A percentile compares a stretch with the other conserved stretches of the same genome.
phyloP scores from a whole-genome alignment of 805 yeast species.

The Cyberlindnera veronae region DNA sequence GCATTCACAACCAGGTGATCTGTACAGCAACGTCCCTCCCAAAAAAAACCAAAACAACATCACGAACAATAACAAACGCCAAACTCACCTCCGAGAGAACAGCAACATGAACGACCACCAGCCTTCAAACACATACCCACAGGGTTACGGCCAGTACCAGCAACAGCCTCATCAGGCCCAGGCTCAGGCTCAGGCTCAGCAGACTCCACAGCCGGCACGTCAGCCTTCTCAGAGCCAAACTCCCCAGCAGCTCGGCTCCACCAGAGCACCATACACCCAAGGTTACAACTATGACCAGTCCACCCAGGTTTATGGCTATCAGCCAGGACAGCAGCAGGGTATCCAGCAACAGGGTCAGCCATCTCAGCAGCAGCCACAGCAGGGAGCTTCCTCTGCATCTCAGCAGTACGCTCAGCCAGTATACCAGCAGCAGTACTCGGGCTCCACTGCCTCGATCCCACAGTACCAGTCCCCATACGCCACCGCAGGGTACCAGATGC shows the following conservation, averaged over 20 bases:
- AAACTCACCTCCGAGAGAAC: neutral
- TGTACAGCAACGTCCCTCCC: neutral
- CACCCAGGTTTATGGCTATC: neutral
- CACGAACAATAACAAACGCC: neutral
- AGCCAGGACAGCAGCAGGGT: slow-evolving; percentile 3
- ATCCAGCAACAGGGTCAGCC: slow-evolving; percentile 1
- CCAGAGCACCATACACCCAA: neutral
- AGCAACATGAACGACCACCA: slow-evolving; percentile 5
- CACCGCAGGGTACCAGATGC: neutral
- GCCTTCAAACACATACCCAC: slow-evolving; percentile 7
- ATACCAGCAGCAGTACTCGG: slow-evolving; percentile 10
- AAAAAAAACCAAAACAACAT: neutral
- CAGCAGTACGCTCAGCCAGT: slow-evolving; percentile 8
- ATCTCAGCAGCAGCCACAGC: slow-evolving; percentile 11
- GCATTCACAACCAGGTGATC: neutral
- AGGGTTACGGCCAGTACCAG: slow-evolving; percentile 15
- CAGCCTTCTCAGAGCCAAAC: neutral
- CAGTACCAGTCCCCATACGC: slow-evolving; percentile 8
- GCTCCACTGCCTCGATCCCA: slow-evolving; percentile 1
- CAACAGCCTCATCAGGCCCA: slow-evolving; percentile 12
- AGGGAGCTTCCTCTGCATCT: neutral
- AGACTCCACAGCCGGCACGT: slow-evolving; percentile 3
- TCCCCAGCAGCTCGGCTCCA: neutral
- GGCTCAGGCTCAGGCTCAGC: slow-evolving; percentile 10
- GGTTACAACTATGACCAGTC: neutral